Conservation (phyloP, 2,329 filamentous ascomycete genomes). For the Clarireedia hainanense region DNA sequence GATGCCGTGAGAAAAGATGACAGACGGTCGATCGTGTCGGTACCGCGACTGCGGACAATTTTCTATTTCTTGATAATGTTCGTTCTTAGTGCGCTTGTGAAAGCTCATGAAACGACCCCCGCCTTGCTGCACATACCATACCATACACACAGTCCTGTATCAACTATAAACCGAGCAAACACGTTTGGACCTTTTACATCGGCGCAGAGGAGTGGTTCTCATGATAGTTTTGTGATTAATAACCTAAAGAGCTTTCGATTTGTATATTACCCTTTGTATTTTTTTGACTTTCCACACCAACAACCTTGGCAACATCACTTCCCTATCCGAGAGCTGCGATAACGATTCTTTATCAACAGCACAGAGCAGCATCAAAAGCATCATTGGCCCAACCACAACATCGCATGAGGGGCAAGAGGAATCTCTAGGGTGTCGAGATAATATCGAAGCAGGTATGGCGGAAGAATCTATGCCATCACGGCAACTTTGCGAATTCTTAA, state of each 20-base stretch:
- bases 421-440: background rate
- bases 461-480: slow-evolving; percentile 39
- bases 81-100: background rate
- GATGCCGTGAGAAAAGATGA: no score
- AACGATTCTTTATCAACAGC: slow-evolving; percentile 9
- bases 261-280: background rate
- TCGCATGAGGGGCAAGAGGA: background rate
- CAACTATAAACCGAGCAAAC: background rate
- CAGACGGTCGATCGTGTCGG: no score
- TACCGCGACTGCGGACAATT: no score
- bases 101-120: slow-evolving; percentile 3
- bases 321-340: background rate
- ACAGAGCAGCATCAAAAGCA: background rate
- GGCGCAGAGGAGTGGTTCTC: background rate
- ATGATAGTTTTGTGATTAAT: background rate
- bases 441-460: background rate
- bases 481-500: slow-evolving; percentile 76
- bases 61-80: no score
- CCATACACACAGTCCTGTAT: background rate
- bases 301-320: background rate
- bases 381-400: background rate
- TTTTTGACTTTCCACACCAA: background rate
- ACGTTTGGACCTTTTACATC: background rate
- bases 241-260: background rate
- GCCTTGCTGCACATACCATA: background rate